Evolutionary conservation across 106 monocot species (phyloP).

Genomic region (Xerophyta viscosa): DNA sequence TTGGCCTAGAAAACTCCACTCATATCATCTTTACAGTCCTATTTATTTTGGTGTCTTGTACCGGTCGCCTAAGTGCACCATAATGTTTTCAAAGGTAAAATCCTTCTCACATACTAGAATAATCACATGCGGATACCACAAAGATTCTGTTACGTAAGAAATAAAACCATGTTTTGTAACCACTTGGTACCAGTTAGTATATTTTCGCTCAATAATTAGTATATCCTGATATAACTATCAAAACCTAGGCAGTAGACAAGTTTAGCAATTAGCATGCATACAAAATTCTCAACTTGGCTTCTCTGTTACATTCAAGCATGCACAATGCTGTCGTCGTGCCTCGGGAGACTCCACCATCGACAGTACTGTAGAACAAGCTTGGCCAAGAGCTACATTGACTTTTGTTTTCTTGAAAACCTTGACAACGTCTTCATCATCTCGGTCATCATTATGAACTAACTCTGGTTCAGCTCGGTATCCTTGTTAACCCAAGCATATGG

Average conservation of each 20-base stretch:
- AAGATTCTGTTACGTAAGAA: no score
- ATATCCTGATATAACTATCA: neutral
- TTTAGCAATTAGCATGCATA: no score
- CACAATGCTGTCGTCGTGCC: slow-evolving; percentile 64
- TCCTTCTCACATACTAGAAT: no score
- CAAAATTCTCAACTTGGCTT: slow-evolving; percentile 48
- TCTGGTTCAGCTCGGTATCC: slow-evolving; percentile 41
- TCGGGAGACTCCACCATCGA: slow-evolving; percentile 45
- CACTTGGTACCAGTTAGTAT: no score
- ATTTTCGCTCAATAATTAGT: neutral
- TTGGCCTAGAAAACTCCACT: no score
- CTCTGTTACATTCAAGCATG: slow-evolving; percentile 46
- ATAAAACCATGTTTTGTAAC: no score
- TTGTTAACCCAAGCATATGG: slow-evolving; percentile 64
- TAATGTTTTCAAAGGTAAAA: no score
- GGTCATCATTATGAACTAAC: slow-evolving; percentile 8
- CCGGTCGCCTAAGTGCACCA: no score
- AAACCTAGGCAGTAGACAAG: neutral
- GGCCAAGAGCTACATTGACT: slow-evolving; percentile 44
- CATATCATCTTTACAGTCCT: no score
- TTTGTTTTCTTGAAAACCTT: slow-evolving; percentile 57
- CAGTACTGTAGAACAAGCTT: slow-evolving; percentile 52
- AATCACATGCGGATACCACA: no score
- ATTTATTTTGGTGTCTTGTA: no score
- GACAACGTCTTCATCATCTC: slow-evolving; percentile 45